Conservation (phyloP, 2,329 filamentous ascomycete species). For the Mollisiaceae sp. region DNA sequence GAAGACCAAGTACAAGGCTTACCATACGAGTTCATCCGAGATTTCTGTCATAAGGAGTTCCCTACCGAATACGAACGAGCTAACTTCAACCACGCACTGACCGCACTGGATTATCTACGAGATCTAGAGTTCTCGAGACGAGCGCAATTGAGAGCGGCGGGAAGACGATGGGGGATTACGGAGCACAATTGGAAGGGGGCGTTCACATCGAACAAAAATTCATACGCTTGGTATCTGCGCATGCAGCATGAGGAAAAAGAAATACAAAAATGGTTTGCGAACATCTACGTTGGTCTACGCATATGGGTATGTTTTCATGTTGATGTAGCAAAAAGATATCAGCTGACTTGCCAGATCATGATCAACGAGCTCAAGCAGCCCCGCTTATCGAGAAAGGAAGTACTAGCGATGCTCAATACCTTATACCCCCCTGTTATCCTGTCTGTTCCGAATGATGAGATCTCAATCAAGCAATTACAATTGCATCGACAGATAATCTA, state of each 20-base stretch:
- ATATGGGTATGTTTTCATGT: conserved; percentile 37
- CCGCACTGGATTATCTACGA: conserved; percentile 37
- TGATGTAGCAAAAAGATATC: too few species aligned
- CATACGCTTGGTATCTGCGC: conserved; percentile 34
- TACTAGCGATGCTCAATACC: conserved; percentile 41
- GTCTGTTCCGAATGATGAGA: conserved; percentile 33
- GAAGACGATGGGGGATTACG: conserved; percentile 30
- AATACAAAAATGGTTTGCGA: conserved; percentile 33
- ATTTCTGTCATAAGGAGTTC: conserved; percentile 32
- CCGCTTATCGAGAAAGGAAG: conserved; percentile 32
- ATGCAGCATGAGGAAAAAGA: conserved; percentile 32
- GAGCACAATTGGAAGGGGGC: conserved; percentile 34
- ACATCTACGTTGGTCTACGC: conserved; percentile 34
- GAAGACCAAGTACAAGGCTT: conserved; percentile 16
- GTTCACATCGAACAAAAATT: conserved; percentile 28
- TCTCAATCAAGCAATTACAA: conserved; percentile 28
- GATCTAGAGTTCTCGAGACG: conserved; percentile 36
- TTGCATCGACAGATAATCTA: conserved; percentile 36
- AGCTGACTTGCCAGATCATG: conserved; percentile 33
- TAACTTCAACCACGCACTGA: conserved; percentile 34
- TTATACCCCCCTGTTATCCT: conserved; percentile 37
- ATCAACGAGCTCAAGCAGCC: conserved; percentile 30
- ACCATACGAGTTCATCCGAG: conserved; percentile 27
- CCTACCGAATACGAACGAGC: conserved; percentile 29
- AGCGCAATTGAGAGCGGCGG: conserved; percentile 30